These are phyloP conservation scores for Pezicula carpinea DNA, from an alignment of 2,329 filamentous ascomycete species.

Conservation along the genomic window DNA sequence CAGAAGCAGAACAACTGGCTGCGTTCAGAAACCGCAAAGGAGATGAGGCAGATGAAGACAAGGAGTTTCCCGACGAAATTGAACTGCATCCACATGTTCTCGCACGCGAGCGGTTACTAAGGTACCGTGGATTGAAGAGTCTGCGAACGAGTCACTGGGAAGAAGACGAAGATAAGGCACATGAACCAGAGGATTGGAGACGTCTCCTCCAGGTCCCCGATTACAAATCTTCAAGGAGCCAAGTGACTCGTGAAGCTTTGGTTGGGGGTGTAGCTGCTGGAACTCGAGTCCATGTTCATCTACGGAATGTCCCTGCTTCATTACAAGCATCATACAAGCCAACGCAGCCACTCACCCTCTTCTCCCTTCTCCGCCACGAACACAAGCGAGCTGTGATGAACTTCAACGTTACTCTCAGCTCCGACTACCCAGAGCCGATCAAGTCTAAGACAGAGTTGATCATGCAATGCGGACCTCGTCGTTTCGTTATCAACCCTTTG, in stretches of 20 bases:
- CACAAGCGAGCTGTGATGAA: constrained; percentile 91
- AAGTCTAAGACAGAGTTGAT: constrained; percentile 91
- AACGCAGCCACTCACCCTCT: constrained; percentile 63
- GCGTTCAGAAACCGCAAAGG: constrained; percentile 75
- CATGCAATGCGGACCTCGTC: constrained; percentile 82
- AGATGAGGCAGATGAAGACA: constrained; percentile 80
- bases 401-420: constrained; percentile 80
- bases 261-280: constrained; percentile 84
- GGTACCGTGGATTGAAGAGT: constrained; percentile 90
- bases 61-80: constrained; percentile 96
- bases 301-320: constrained; percentile 54
- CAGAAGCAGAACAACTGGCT: constrained; percentile 69
- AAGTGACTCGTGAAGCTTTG: constrained; percentile 74
- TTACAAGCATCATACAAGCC: constrained; percentile 50
- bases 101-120: constrained; percentile 77
- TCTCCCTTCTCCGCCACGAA: constrained; percentile 88
- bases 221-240: constrained; percentile 78
- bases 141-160: constrained; percentile 85
- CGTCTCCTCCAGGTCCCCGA: constrained; percentile 83
- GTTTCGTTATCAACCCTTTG: constrained; percentile 82
- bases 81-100: constrained; percentile 85
- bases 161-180: constrained; percentile 76
- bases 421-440: constrained; percentile 69
- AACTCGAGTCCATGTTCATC: constrained; percentile 74
- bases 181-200: constrained; percentile 87